Evolutionary conservation across 768 basidiomycete species (phyloP).

Genomic region (Leucocoprinus leucothites): DNA sequence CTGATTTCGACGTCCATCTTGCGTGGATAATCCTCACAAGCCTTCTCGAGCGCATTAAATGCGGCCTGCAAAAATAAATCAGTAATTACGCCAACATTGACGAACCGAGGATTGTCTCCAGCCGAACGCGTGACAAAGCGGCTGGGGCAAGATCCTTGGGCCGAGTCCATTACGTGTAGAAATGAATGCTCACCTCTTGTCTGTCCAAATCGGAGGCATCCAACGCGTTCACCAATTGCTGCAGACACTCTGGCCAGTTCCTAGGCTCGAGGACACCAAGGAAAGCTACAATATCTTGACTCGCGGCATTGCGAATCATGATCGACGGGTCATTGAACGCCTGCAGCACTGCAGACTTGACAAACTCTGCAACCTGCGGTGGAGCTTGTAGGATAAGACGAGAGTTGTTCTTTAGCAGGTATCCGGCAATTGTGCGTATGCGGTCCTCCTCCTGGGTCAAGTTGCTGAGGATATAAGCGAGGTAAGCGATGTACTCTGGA

Average conservation of each 20-base stretch:
- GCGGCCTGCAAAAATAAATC: constrained; percentile 55
- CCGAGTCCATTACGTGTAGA: constrained; percentile 8
- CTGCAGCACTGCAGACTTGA: constrained; percentile 72
- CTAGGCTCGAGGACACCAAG: constrained; percentile 84
- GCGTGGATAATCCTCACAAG: constrained; percentile 94
- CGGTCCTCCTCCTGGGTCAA: constrained; percentile 85
- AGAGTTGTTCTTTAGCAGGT: constrained; percentile 95
- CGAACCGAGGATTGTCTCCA: constrained; percentile 5
- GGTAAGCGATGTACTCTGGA: constrained; percentile 94
- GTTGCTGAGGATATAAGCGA: constrained; percentile 86
- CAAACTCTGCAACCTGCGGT: constrained; percentile 64
- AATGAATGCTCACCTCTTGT: constrained; percentile 71
- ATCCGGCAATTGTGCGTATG: constrained; percentile 93
- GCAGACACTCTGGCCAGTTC: constrained; percentile 95
- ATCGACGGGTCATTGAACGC: constrained; percentile 79
- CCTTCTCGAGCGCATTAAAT: constrained; percentile 91
- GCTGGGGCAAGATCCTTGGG: background rate
- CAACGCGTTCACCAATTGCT: constrained; percentile 76
- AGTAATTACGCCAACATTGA: constrained; percentile 8
- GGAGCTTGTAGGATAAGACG: constrained; percentile 69
- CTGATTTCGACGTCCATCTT: constrained; percentile 94
- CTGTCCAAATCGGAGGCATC: constrained; percentile 71
- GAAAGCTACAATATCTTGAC: constrained; percentile 89
- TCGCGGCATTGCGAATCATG: constrained; percentile 92
- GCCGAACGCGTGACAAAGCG: background rate